phyloP scores from a whole-genome alignment of 768 basidiomycete species.

The Hysterangium stoloniferum region DNA sequence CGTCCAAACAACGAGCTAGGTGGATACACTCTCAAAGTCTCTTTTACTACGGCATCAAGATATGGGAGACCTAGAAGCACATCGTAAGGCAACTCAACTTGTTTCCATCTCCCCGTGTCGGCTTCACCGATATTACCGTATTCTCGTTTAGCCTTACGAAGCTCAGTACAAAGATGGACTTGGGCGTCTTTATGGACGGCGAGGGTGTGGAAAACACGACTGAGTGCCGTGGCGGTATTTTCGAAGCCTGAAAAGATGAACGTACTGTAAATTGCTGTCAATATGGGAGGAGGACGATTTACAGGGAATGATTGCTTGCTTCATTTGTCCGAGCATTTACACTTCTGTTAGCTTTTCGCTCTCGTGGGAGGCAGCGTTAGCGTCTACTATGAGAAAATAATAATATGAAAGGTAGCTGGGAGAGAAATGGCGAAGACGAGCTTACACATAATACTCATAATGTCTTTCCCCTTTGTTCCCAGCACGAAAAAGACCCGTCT shows the following conservation, averaged over 20 bases:
- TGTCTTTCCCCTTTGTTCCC: conserved; percentile 28
- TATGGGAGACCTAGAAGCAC: conserved; percentile 28
- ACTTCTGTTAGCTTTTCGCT: conserved; percentile 31
- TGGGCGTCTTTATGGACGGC: conserved; percentile 31
- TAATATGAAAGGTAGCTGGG: neutral
- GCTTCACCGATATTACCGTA: conserved; percentile 27
- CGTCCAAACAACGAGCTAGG: conserved; percentile 17
- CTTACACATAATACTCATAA: conserved; percentile 40
- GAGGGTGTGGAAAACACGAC: conserved; percentile 30
- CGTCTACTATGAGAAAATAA: conserved; percentile 28
- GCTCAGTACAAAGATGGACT: conserved; percentile 28
- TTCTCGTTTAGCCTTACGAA: conserved; percentile 23
- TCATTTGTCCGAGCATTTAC: conserved; percentile 40
- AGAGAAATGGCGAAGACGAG: conserved; percentile 1
- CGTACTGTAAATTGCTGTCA: conserved; percentile 24
- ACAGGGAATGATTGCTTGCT: conserved; percentile 25
- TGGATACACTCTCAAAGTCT: conserved; percentile 32
- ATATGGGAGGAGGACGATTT: neutral
- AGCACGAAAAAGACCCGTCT: conserved; percentile 1
- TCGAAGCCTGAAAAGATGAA: conserved; percentile 37
- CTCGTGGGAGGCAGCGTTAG: conserved; percentile 28
- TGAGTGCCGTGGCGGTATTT: conserved; percentile 36
- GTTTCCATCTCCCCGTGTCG: conserved; percentile 18
- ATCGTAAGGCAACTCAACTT: conserved; percentile 29
- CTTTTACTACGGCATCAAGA: conserved; percentile 32